Evolutionary conservation across 768 basidiomycete species (phyloP).

Genomic region (Podaxis sp.): DNA sequence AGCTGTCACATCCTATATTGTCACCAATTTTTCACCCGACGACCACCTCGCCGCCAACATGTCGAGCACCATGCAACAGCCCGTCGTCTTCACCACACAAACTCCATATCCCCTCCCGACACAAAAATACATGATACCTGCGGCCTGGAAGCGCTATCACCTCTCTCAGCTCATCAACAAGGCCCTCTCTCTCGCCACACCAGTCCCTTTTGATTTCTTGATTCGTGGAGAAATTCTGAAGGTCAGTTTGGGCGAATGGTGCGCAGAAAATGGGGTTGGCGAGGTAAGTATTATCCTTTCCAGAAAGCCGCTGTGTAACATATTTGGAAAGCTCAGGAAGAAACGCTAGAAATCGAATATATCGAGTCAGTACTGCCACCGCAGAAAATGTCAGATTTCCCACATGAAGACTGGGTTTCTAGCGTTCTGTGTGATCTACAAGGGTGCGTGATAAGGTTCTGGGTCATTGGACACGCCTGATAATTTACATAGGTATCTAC

Average conservation of each 20-base stretch:
- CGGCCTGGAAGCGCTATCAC: slow-evolving; percentile 91
- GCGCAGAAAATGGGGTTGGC: slow-evolving; percentile 63
- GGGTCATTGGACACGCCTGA: neutral
- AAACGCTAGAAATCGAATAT: slow-evolving; percentile 90
- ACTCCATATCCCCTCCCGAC: slow-evolving; percentile 74
- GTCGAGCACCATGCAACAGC: slow-evolving; percentile 35
- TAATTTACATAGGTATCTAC: slow-evolving; percentile 51
- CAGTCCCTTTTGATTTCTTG: slow-evolving; percentile 92
- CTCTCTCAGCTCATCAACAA: slow-evolving; percentile 97
- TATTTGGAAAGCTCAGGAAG: slow-evolving; percentile 53
- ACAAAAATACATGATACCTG: slow-evolving; percentile 92
- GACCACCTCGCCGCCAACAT: neutral
- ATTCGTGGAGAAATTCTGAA: slow-evolving; percentile 80
- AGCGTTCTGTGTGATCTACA: slow-evolving; percentile 62
- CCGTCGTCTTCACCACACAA: slow-evolving; percentile 73
- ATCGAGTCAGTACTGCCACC: slow-evolving; percentile 89
- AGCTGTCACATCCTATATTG: neutral
- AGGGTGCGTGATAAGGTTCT: slow-evolving; percentile 38
- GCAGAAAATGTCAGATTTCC: slow-evolving; percentile 72
- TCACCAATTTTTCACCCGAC: neutral
- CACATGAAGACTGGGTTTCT: slow-evolving; percentile 95
- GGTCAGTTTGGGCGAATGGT: slow-evolving; percentile 73
- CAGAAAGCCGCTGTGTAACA: neutral
- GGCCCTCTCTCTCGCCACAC: slow-evolving; percentile 69
- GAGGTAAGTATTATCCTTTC: slow-evolving; percentile 47